phyloP scores from a whole-genome alignment of 2,329 filamentous ascomycete genomes.

The Capronia americana region DNA sequence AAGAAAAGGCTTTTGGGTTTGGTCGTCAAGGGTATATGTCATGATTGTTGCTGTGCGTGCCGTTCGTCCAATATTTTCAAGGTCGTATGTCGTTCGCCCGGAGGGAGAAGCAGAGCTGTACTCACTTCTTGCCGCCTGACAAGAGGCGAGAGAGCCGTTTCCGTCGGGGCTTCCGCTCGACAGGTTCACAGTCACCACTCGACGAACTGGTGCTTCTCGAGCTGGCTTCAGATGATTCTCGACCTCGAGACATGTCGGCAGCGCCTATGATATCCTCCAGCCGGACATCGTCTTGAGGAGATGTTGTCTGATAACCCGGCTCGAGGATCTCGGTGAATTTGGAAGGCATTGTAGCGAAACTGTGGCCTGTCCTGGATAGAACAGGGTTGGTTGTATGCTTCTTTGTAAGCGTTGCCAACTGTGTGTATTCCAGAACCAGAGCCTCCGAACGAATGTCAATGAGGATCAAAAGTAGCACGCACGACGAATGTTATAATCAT shows the following conservation, averaged over 20 bases:
- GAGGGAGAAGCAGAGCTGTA: neutral
- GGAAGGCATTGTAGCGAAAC: constrained; percentile 47
- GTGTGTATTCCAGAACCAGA: neutral
- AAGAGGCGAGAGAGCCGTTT: constrained; percentile 34
- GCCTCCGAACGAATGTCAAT: constrained; percentile 3
- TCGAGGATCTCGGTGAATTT: constrained; percentile 54
- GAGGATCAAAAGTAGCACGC: constrained; percentile 6
- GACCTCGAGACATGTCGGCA: constrained; percentile 43
- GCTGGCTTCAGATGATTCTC: constrained; percentile 45
- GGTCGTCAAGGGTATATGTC: constrained; percentile 7
- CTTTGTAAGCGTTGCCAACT: neutral
- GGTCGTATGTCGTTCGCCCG: neutral
- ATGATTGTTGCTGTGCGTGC: constrained; percentile 12
- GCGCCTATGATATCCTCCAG: constrained; percentile 53
- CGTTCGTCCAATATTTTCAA: constrained; percentile 3
- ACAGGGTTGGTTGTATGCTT: neutral
- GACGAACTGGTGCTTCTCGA: constrained; percentile 46
- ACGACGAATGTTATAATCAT: constrained; percentile 9
- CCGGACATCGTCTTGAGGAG: constrained; percentile 50
- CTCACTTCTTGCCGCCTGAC: constrained; percentile 32
- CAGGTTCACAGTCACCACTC: constrained; percentile 23
- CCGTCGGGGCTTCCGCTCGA: constrained; percentile 27
- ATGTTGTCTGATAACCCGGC: constrained; percentile 44
- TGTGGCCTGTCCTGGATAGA: neutral
- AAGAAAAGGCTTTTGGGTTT: constrained; percentile 18